phyloP scores from a whole-genome alignment of 495 filamentous ascomycete genomes.

The Xylaria venustula region DNA sequence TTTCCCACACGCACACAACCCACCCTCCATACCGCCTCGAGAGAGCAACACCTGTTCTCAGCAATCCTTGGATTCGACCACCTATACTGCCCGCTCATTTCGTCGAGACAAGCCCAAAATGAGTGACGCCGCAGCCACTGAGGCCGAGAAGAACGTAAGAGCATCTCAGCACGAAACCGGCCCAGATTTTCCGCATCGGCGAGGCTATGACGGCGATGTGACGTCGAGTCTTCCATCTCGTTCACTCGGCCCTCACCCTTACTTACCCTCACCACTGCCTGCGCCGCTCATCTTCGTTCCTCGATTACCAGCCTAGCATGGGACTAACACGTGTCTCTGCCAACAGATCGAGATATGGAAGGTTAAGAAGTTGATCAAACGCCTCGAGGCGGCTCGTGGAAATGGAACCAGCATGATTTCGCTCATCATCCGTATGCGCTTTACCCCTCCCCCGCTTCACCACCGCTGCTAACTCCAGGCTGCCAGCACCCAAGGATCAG shows the following conservation, averaged over 20 bases:
- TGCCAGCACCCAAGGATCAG: conserved; percentile 90
- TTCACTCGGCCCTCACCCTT: neutral
- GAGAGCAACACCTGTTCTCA: neutral
- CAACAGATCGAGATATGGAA: conserved; percentile 70
- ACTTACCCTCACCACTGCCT: neutral
- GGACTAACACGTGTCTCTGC: conserved; percentile 3
- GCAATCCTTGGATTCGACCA: conserved; percentile 2
- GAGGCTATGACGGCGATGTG: neutral
- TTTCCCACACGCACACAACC: conserved; percentile 17
- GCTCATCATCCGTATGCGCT: conserved; percentile 83
- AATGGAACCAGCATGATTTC: conserved; percentile 99
- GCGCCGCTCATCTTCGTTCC: conserved; percentile 9
- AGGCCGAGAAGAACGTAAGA: conserved; percentile 94
- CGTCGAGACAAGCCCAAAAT: conserved; percentile 57
- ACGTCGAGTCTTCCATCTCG: neutral
- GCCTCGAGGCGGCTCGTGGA: conserved; percentile 85
- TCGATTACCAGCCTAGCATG: conserved; percentile 17
- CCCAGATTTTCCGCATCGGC: conserved; percentile 1
- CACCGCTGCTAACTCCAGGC: conserved; percentile 12
- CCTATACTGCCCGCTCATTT: conserved; percentile 8
- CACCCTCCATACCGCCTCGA: conserved; percentile 9
- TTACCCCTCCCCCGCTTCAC: conserved; percentile 24
- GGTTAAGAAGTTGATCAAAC: conserved; percentile 97
- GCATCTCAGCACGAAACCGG: neutral
- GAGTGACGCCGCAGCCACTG: conserved; percentile 84